A percentile compares a stretch with the other conserved stretches of the same genome.
These are phyloP conservation scores for Chiua virens DNA, from an alignment of 768 basidiomycete species.

Conservation along the genomic window DNA sequence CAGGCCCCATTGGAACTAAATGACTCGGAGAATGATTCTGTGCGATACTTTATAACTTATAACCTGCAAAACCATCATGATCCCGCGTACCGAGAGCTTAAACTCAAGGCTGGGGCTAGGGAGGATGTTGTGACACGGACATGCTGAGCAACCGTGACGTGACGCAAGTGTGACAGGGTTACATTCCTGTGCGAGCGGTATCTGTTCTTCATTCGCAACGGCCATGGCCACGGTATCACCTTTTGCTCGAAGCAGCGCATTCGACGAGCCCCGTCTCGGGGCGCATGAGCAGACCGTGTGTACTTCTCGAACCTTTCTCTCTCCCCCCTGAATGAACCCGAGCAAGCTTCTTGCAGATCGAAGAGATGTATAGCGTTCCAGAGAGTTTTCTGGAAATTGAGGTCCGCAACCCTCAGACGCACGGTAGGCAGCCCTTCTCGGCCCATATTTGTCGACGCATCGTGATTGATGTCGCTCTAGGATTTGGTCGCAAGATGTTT, in stretches of 20 bases:
- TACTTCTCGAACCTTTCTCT: conserved; percentile 2
- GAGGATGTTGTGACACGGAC: too few relatives aligned
- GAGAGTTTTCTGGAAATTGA: conserved; percentile 98
- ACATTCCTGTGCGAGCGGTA: conserved; percentile 21
- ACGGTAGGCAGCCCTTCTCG: conserved; percentile 51
- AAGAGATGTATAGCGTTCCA: conserved; percentile 98
- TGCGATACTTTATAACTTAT: too few relatives aligned
- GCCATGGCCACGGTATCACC: conserved; percentile 46
- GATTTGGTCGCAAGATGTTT: conserved; percentile 98
- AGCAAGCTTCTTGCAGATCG: conserved; percentile 60
- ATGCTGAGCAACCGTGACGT: too few relatives aligned
- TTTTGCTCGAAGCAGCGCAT: conserved; percentile 59
- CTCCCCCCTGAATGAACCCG: conserved; percentile 30
- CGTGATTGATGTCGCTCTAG: conserved; percentile 28
- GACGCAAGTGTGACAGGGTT: conserved; percentile 22
- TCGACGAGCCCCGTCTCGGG: conserved; percentile 51
- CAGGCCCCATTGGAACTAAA: too few relatives aligned
- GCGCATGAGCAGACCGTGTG: conserved; percentile 61
- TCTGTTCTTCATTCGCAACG: conserved; percentile 21
- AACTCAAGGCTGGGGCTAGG: too few relatives aligned
- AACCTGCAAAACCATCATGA: too few relatives aligned
- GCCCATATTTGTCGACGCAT: not conserved
- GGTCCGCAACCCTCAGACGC: conserved; percentile 94
- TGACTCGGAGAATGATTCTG: too few relatives aligned
- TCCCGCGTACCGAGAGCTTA: too few relatives aligned